Percentiles rank a stretch among this genome's conserved stretches.
Conservation (phyloP, 371 early-diverging fungal species). For the Zancudomyces culisetae region DNA sequence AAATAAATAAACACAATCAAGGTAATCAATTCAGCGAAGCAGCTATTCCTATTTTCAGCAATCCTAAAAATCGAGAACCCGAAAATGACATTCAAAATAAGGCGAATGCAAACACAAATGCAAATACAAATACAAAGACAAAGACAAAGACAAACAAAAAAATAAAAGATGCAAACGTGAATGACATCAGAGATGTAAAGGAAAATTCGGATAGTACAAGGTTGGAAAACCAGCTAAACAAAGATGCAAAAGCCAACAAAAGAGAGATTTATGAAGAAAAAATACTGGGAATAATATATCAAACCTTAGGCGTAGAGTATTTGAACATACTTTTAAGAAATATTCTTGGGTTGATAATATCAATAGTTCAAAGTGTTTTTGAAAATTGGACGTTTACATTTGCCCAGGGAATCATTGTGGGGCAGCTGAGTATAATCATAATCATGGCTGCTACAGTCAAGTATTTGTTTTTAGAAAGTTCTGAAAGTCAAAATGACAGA, state of each 20-base stretch:
- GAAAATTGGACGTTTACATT: slow-evolving; percentile 19
- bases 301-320: background rate
- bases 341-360: background rate
- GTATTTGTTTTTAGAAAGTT: slow-evolving; percentile 22
- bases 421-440: slow-evolving; percentile 22
- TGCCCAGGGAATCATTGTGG: slow-evolving; percentile 22
- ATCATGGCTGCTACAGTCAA: slow-evolving; percentile 16
- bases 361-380: background rate
- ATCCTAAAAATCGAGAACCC: too few species aligned
- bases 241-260: background rate
- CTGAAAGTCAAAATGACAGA: slow-evolving; percentile 3
- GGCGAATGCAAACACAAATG: too few species aligned
- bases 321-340: background rate
- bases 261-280: background rate
- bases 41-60: too few species aligned
- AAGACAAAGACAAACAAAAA: too few species aligned
- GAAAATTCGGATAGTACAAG: too few species aligned
- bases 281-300: background rate
- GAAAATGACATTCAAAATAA: too few species aligned
- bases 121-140: too few species aligned
- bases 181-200: too few species aligned
- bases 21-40: too few species aligned
- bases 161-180: too few species aligned
- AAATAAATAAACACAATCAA: too few species aligned
- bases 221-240: background rate